Base-by-base conservation (phyloP, 2,329 filamentous ascomycete genomes). In the Xylaria polymorpha region DNA sequence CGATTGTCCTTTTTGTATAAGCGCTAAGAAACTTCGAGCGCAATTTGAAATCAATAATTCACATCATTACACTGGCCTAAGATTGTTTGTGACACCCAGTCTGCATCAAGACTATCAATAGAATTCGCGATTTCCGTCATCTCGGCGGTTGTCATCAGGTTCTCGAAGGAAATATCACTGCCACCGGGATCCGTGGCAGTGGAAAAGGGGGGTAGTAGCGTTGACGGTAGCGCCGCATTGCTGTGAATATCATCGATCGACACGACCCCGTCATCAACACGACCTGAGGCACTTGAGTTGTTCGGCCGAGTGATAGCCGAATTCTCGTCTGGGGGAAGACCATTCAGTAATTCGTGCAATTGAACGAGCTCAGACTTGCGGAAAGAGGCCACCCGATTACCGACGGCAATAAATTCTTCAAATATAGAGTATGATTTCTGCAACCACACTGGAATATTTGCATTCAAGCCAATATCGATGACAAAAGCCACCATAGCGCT, bases 71-170 rank as follows among this genome's bases (percentile, higher is more conserved):
- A 50, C 22, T 53, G 22, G 5, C 35, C 59, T 15, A 61, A 43
- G 7, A 61, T 53, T 43, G 35, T 53, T 61, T 53, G 46, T 25
- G 48, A 53, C 22, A 53, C 15, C 59, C 59, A 61, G 22, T 61
- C 48, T 20, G 22, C 37, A 44, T 61, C 59, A 15, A 61, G 59
- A 41, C 15, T 32, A 53, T 61, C 59, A 20, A 61, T 51, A 18
- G 46, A 61, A 41, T 61, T 51, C 59, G 35, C 46, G 12, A 61
- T 50, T 51, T 61, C 59, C 46, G 44, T 51, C 15, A 61, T 51
- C 35, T 53, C 46, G 32, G 59, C 59, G 18, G 32, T 51, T 29
- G 59, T 53, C 46, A 61, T 51, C 14, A 61, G 35, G 18, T 41
- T 61, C 14, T 61, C 59, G 20, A 61, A 51, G n/a, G 46, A 61